Evolutionary conservation across 2,329 filamentous ascomycete genomes (phyloP), one percentile per base, ranked within the genome.

Genomic region (Parafenestella ontariensis): DNA sequence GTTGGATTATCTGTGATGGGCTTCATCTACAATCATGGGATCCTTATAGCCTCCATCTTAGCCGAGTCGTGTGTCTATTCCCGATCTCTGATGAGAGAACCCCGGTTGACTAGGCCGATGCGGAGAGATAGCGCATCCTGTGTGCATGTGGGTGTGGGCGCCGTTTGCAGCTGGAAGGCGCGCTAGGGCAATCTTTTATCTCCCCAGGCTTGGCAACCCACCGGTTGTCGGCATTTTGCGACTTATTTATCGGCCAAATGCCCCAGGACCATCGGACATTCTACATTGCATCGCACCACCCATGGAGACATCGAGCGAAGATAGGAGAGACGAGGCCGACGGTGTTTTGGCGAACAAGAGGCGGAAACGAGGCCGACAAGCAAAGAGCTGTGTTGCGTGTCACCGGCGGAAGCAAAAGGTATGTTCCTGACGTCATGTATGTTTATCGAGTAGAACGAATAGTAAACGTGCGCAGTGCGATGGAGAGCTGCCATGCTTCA

Each of bases 401-500:
- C 58, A 62, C 33, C 46, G 59, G 36, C 56, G 61, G 2, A 64
- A 64, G 36, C 61, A 64, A 21, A 64, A 64, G 54, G 59, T 58
- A 47, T 11, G 34, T n/a, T 40, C 24, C 18, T 31, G 28, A 51
- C 29, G 28, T 54, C 18, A 49, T 34, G 23, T 9, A 26, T 13
- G 31, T 34, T n/a, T 17, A 34, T 34, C 31, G 4, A 6, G 9
- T n/a, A 17, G 31, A 48, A 33, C 18, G n/a, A 18, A 5, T 8
- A 28, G 26, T 54, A 36, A 54, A 34, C 23, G 10, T 26, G 8
- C 13, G 21, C 18, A 62, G 61, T 64, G 61, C 34, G 56, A 64
- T 49, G 61, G 61, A 17, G 56, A 60, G 10, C 33, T 49, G 15
- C 61, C 61, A 21, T 64, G 61, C 50, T 59, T 62, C 36, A 64